Evolutionary conservation across 1,284 basidiomycete species (phyloP).

Genomic region (Inonotus obliquus): DNA sequence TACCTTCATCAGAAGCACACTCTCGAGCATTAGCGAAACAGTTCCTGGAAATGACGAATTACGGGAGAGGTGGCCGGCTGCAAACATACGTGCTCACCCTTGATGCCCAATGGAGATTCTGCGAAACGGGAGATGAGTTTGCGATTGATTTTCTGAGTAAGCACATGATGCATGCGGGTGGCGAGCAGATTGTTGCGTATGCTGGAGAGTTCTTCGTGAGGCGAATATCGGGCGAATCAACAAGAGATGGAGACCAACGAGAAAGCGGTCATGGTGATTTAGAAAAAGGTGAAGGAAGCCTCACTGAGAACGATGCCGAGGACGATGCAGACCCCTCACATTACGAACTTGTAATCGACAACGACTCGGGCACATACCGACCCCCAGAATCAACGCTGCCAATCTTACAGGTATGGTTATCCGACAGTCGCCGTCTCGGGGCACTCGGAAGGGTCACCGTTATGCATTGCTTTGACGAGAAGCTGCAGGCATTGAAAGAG

Average conservation of each 20-base stretch:
- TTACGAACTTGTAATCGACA: slow-evolving; percentile 48
- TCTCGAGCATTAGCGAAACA: slow-evolving; percentile 32
- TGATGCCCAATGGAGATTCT: slow-evolving; percentile 42
- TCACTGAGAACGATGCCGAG: slow-evolving; percentile 10
- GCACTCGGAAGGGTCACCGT: slow-evolving; percentile 31
- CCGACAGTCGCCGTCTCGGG: slow-evolving; percentile 27
- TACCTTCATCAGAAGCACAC: not conserved
- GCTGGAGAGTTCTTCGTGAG: slow-evolving; percentile 37
- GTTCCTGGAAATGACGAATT: slow-evolving; percentile 40
- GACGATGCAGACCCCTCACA: slow-evolving; percentile 29
- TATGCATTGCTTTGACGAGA: slow-evolving; percentile 26
- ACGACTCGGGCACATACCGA: slow-evolving; percentile 47
- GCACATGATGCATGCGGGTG: slow-evolving; percentile 49
- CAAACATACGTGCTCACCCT: slow-evolving; percentile 45
- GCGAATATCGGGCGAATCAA: slow-evolving; percentile 12
- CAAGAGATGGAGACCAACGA: not conserved
- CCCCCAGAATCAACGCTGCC: slow-evolving; percentile 38
- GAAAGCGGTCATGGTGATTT: slow-evolving; percentile 17
- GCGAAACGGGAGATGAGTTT: slow-evolving; percentile 47
- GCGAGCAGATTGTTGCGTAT: slow-evolving; percentile 34
- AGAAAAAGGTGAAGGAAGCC: slow-evolving; percentile 14
- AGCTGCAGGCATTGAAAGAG: slow-evolving; percentile 29
- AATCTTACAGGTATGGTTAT: slow-evolving; percentile 33
- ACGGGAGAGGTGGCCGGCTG: slow-evolving; percentile 37
- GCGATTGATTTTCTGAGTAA: slow-evolving; percentile 44